A percentile compares a stretch with the other conserved stretches of the same genome.
These are phyloP conservation scores for Collybiopsis confluens DNA, from an alignment of 768 basidiomycete genomes.

Conservation along the genomic window DNA sequence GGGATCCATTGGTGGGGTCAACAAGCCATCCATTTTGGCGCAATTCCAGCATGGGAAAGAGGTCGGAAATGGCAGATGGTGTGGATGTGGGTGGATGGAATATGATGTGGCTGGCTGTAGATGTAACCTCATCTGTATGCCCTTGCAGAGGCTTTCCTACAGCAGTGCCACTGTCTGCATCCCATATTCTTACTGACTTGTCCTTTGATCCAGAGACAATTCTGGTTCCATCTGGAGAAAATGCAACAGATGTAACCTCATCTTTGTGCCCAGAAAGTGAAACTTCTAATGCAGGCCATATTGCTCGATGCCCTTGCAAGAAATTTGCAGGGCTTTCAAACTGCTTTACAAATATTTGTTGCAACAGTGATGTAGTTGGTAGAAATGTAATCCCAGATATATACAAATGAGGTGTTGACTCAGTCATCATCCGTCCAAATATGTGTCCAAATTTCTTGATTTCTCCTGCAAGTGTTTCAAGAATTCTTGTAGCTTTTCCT, in stretches of 20 bases:
- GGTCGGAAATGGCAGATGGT: too few species aligned
- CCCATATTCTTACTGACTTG: neutral
- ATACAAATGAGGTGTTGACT: conserved; percentile 17
- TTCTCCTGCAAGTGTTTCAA: neutral
- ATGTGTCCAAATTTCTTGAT: neutral
- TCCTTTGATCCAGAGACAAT: neutral
- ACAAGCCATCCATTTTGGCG: too few species aligned
- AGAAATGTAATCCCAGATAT: conserved; percentile 21
- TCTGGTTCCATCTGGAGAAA: neutral
- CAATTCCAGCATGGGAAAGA: too few species aligned
- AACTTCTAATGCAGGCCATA: neutral
- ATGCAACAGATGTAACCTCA: neutral
- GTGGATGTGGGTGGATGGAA: too few species aligned
- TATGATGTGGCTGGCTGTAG: too few species aligned
- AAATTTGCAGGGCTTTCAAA: neutral
- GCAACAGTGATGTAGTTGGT: conserved; percentile 12
- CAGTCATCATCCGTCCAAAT: conserved; percentile 9
- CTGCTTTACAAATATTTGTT: neutral
- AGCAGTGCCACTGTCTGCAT: neutral
- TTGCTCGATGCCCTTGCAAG: neutral
- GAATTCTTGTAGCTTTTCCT: neutral
- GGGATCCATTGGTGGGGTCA: too few species aligned
- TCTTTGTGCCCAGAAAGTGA: conserved; percentile 7
- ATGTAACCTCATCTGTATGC: too few species aligned
- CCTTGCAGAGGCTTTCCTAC: neutral